Percentiles rank a stretch among this genome's conserved stretches.
These are phyloP conservation scores for Biscutella auriculata DNA, from an alignment of 441 rosid species.

Conservation along the genomic window DNA sequence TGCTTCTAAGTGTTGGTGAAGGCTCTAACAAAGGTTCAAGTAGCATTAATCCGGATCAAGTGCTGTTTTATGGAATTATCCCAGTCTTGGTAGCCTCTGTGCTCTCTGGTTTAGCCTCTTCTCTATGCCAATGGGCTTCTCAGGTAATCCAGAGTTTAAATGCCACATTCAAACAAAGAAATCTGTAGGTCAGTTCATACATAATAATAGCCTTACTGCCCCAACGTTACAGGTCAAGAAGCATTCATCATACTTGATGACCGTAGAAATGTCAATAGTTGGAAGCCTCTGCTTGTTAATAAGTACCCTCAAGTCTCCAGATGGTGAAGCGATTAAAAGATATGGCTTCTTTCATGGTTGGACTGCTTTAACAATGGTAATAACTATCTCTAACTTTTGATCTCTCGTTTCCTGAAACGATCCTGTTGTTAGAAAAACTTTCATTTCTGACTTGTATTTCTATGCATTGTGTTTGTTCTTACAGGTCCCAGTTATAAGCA, in stretches of 20 bases:
- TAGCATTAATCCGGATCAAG: conserved; percentile 41
- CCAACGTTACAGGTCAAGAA: conserved; percentile 59
- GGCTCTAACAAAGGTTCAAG: conserved; percentile 65
- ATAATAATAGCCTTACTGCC: background rate
- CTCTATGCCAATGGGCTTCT: conserved; percentile 97
- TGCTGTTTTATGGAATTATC: conserved; percentile 73
- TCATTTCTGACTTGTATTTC: background rate
- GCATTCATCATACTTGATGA: conserved; percentile 92
- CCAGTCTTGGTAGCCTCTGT: conserved; percentile 92
- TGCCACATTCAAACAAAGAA: background rate
- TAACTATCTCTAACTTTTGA: background rate
- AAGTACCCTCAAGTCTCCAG: conserved; percentile 82
- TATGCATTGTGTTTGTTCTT: background rate
- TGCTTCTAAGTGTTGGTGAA: conserved; percentile 87
- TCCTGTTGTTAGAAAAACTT: background rate
- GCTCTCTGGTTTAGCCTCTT: conserved; percentile 93
- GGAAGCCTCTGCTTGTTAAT: conserved; percentile 82
- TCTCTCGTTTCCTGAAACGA: background rate
- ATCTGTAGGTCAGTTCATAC: background rate
- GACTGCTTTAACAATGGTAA: conserved; percentile 76
- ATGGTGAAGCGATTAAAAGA: conserved; percentile 76
- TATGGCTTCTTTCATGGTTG: conserved; percentile 87
- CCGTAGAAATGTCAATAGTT: conserved; percentile 88
- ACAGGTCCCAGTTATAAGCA: conserved; percentile 71
- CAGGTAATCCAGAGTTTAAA: conserved; percentile 46